These are phyloP conservation scores for Mucuna pruriens DNA, from an alignment of 306 rosid genomes.

Conservation along the genomic window DNA sequence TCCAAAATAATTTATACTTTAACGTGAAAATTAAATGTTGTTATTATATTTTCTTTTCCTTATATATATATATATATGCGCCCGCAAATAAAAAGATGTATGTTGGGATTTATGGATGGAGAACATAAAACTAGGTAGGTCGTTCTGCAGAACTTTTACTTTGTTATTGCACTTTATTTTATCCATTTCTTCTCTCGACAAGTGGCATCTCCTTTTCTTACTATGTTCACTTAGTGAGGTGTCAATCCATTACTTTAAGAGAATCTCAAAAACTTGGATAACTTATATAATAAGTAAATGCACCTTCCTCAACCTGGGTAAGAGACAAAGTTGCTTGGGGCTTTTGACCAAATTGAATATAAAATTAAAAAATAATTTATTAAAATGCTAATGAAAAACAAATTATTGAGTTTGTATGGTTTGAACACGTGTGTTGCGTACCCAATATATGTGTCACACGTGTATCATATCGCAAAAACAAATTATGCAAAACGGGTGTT, in stretches of 20 bases:
- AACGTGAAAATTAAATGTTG: too few relatives aligned
- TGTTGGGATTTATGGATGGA: slow-evolving; percentile 22
- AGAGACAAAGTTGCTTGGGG: background rate
- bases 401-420: background rate
- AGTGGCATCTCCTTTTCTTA: slow-evolving; percentile 39
- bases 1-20: too few relatives aligned
- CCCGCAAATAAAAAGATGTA: slow-evolving; percentile 1
- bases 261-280: slow-evolving; percentile 27
- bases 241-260: slow-evolving; percentile 38
- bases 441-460: background rate
- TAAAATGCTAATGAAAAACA: background rate
- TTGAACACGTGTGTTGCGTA: background rate
- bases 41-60: too few relatives aligned
- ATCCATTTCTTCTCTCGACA: background rate
- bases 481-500: background rate
- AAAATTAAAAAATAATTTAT: background rate
- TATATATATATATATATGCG: too few relatives aligned
- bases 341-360: background rate
- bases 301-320: background rate
- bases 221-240: background rate
- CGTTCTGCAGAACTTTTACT: background rate
- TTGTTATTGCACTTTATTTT: slow-evolving; percentile 25
- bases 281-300: slow-evolving; percentile 41
- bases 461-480: background rate
- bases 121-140: background rate